phyloP scores from a whole-genome alignment of 176 grass and related monocot genomes.

The Triticum urartu region DNA sequence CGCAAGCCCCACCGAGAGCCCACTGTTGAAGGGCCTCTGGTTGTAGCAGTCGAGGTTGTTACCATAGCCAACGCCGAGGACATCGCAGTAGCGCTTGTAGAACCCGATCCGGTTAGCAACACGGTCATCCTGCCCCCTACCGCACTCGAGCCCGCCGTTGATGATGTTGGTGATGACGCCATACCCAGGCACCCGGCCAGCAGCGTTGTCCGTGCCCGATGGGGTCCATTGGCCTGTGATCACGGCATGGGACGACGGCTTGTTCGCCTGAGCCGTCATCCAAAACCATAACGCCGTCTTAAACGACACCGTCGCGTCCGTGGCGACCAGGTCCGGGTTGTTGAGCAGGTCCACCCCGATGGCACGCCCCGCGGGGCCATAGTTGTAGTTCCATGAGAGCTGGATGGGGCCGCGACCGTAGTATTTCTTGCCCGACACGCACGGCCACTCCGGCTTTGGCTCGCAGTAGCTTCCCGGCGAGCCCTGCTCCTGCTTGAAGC shows the following conservation, averaged over 20 bases:
- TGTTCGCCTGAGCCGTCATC: slow-evolving; percentile 41
- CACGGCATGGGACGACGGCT: slow-evolving; percentile 65
- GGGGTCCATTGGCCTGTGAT: slow-evolving; percentile 45
- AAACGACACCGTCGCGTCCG: slow-evolving; percentile 12
- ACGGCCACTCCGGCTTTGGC: too few relatives aligned
- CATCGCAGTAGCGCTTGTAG: too few relatives aligned
- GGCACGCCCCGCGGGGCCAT: slow-evolving; percentile 39
- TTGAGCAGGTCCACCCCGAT: slow-evolving; percentile 40
- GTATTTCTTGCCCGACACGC: too few relatives aligned
- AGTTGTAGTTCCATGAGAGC: slow-evolving; percentile 27
- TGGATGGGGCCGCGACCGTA: too few relatives aligned
- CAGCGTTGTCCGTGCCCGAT: not conserved
- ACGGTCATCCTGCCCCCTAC: not conserved
- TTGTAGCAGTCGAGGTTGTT: too few relatives aligned
- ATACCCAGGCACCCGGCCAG: slow-evolving; percentile 23
- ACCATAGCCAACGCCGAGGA: too few relatives aligned
- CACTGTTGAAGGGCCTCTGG: too few relatives aligned
- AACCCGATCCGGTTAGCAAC: not conserved
- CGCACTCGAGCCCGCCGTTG: slow-evolving; percentile 14
- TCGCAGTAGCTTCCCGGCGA: too few relatives aligned
- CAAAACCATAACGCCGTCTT: slow-evolving; percentile 40
- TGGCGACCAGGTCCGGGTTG: slow-evolving; percentile 60
- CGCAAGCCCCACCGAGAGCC: too few relatives aligned
- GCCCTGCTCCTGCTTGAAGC: too few relatives aligned
- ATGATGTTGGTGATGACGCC: not conserved